Evolutionary conservation across 164 flowering plant genomes (phyloP).

Genomic region (Magnolia changhungtana): DNA sequence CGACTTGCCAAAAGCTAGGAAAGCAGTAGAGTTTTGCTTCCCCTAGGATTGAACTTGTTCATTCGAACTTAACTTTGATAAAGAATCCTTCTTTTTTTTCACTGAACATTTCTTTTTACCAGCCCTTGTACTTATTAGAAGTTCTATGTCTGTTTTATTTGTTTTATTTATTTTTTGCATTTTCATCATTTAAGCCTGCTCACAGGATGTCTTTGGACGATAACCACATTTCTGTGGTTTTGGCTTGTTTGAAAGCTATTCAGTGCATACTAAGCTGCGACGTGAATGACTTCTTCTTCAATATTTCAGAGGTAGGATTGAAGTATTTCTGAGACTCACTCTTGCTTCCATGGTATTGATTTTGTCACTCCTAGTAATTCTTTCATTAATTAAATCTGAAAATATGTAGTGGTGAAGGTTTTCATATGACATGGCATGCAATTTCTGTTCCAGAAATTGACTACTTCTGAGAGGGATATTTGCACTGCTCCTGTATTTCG

Average conservation of each 20-base stretch:
- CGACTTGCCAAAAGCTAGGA: too few relatives aligned
- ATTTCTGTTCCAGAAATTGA: conserved; percentile 42
- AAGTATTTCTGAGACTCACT: not conserved
- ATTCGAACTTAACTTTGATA: not conserved
- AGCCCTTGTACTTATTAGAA: not conserved
- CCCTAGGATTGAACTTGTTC: not conserved
- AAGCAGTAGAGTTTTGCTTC: not conserved
- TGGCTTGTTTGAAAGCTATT: conserved; percentile 69
- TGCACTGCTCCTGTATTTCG: conserved; percentile 89
- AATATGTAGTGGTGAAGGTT: not conserved
- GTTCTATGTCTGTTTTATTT: not conserved
- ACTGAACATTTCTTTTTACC: not conserved
- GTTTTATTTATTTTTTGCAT: not conserved
- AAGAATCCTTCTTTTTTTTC: too few relatives aligned
- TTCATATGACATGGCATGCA: not conserved
- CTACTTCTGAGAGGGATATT: conserved; percentile 29
- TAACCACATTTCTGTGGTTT: conserved; percentile 76
- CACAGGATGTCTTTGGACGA: conserved; percentile 86
- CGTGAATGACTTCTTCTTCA: conserved; percentile 56
- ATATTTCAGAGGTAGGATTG: conserved; percentile 54
- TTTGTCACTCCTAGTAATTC: conserved; percentile 2
- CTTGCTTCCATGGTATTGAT: not conserved
- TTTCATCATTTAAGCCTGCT: not conserved
- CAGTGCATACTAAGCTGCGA: conserved; percentile 61
- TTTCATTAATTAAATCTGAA: not conserved